Conservation (phyloP, 2,329 filamentous ascomycete species). For the Cercospora brassicicola region DNA sequence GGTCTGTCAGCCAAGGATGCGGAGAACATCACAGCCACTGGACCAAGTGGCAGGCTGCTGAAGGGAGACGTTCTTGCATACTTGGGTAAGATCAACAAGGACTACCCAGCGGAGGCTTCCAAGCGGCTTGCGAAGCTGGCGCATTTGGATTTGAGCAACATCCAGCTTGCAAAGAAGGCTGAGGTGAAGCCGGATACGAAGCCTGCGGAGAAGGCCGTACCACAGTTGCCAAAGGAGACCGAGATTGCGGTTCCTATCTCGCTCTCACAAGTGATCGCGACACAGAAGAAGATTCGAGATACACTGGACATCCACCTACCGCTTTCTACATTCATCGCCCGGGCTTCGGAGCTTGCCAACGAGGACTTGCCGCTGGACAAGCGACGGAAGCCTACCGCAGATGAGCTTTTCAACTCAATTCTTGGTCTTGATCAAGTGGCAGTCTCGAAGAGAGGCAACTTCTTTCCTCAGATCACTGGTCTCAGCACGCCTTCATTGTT, state of each 20-base stretch:
- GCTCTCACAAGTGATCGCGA: conserved; percentile 72
- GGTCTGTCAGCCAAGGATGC: conserved; percentile 73
- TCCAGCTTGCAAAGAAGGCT: conserved; percentile 66
- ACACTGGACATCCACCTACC: conserved; percentile 78
- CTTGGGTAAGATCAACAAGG: conserved; percentile 71
- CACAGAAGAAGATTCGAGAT: conserved; percentile 76
- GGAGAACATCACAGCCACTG: conserved; percentile 79
- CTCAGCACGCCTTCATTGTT: conserved; percentile 50
- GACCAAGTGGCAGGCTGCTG: conserved; percentile 81
- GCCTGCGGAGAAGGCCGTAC: conserved; percentile 47
- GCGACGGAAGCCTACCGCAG: conserved; percentile 64
- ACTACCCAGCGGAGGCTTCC: conserved; percentile 70
- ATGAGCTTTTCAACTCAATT: conserved; percentile 87
- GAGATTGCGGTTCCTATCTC: conserved; percentile 74
- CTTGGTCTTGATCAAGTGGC: conserved; percentile 65
- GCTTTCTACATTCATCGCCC: conserved; percentile 80
- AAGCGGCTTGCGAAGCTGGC: conserved; percentile 70
- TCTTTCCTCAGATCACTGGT: conserved; percentile 67
- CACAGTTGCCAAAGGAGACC: conserved; percentile 50
- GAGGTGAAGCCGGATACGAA: conserved; percentile 45
- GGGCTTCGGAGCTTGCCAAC: conserved; percentile 84
- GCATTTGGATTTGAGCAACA: conserved; percentile 92
- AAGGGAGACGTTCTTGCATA: conserved; percentile 96
- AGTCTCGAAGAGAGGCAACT: conserved; percentile 61
- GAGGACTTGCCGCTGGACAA: conserved; percentile 73